Base-by-base conservation (phyloP, 129 eudicot genomes). In the Flaveria sonorensis region DNA sequence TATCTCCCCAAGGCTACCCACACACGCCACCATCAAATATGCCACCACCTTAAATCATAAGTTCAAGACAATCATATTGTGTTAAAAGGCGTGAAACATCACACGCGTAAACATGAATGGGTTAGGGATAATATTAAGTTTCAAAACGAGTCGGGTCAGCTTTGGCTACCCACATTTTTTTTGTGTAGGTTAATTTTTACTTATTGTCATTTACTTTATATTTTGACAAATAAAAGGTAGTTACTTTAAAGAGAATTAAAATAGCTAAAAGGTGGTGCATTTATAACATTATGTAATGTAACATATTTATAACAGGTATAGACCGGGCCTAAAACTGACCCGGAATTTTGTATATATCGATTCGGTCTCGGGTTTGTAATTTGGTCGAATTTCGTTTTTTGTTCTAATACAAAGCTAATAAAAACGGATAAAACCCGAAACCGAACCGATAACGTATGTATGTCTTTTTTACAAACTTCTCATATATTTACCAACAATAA, bases 21-120 rank as follows among this genome's bases (percentile, higher is more conserved):
- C 85, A 79, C 96, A 89, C 79, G 97, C 93, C 57, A 89, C 85
- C 96, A 91, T 81, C 64, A 95, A 68, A 73, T 95, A 95, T 0
- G 99, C 92, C 67, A 95, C 74, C 63, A 89, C 87, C 99, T 92
- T 20, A 75, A 21, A 60, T 18, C 71, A 59, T 46, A 7, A 39
- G 23, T n/a, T 48, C 16, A 48, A 62, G 42, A 60, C 19, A 10
- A 66, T 64, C 13, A 64, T 39, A 36, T 36, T 36, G 21, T 32
- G n/a, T 6, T 61, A 61, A 4, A 61, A 61, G 19, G 6, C 3
- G 10, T 4, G 3, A 61, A 61, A 61, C 4, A 26, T 24, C n/a
- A 15, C 6, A 30, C 21, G 7, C 21, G 11, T 12, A 62, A 13
- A 14, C 12, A 30, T 30, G 0, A 30, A 30, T 63, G 45, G 42